Evolutionary conservation across 306 rosid genomes (phyloP).

Genomic region (Cyamopsis tetragonoloba): DNA sequence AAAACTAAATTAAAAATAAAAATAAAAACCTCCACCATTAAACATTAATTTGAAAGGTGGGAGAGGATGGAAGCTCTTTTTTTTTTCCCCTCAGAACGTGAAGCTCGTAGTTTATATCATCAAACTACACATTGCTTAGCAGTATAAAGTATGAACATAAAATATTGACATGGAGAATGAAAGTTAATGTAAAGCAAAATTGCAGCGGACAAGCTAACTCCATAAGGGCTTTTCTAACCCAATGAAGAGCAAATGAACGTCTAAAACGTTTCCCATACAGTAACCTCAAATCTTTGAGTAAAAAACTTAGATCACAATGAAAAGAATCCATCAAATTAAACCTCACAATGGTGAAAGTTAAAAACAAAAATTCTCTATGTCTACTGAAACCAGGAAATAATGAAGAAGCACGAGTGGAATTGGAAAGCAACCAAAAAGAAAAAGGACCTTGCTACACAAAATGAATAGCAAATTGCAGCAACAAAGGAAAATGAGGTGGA

Average conservation of each 20-base stretch:
- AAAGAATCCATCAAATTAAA: not conserved
- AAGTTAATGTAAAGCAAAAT: not conserved
- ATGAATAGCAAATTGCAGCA: not conserved
- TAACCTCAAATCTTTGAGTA: not conserved
- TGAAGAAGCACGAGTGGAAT: not conserved
- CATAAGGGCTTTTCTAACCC: not conserved
- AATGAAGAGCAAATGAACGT: not conserved
- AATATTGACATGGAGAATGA: not conserved
- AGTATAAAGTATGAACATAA: not conserved
- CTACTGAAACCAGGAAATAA: not conserved
- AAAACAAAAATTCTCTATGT: not conserved
- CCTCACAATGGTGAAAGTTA: not conserved
- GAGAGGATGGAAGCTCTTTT: not conserved
- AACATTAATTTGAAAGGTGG: not conserved
- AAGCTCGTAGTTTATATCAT: not conserved
- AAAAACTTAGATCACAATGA: not conserved
- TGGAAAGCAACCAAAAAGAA: not conserved
- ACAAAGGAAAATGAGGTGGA: not conserved
- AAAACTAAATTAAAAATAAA: too few species aligned
- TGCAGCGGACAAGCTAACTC: not conserved
- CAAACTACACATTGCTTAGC: not conserved
- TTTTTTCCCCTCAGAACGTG: constrained; percentile 8
- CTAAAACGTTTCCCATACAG: not conserved
- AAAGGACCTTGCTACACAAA: not conserved
- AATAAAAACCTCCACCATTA: not conserved